These are phyloP conservation scores for Pichia sp. DNA, from an alignment of 1,139 yeast species.

Conservation along the genomic window DNA sequence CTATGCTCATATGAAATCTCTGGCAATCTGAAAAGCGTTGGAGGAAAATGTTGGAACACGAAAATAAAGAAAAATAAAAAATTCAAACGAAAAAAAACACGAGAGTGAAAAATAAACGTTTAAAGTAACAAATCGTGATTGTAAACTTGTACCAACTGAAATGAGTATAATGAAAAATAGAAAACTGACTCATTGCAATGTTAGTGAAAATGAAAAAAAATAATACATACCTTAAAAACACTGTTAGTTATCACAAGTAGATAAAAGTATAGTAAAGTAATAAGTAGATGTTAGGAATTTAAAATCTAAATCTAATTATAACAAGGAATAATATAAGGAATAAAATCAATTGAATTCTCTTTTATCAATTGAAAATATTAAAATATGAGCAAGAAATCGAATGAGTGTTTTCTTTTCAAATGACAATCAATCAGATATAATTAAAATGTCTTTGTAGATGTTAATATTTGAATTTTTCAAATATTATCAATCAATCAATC, in stretches of 20 bases:
- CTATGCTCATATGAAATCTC: background rate
- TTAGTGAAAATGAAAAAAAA: background rate
- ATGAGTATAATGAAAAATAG: background rate
- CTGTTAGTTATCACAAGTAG: background rate
- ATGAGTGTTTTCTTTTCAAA: background rate
- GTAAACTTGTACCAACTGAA: background rate
- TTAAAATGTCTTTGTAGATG: background rate
- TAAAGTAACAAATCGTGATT: background rate
- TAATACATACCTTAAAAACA: conserved; percentile 13
- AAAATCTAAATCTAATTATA: background rate
- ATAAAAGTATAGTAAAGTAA: background rate
- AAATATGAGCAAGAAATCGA: background rate
- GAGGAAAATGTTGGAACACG: background rate
- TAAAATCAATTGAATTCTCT: background rate
- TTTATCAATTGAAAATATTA: background rate
- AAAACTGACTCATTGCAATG: background rate
- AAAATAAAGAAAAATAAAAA: background rate
- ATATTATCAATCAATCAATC: background rate
- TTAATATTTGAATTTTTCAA: background rate
- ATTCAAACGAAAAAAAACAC: background rate
- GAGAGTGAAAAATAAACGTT: background rate
- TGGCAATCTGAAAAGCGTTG: background rate
- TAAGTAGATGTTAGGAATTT: background rate
- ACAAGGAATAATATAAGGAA: background rate
- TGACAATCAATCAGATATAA: background rate